Conservation (phyloP, 225 moss, liverwort and hornwort genomes). For the Straminergon stramineum region DNA sequence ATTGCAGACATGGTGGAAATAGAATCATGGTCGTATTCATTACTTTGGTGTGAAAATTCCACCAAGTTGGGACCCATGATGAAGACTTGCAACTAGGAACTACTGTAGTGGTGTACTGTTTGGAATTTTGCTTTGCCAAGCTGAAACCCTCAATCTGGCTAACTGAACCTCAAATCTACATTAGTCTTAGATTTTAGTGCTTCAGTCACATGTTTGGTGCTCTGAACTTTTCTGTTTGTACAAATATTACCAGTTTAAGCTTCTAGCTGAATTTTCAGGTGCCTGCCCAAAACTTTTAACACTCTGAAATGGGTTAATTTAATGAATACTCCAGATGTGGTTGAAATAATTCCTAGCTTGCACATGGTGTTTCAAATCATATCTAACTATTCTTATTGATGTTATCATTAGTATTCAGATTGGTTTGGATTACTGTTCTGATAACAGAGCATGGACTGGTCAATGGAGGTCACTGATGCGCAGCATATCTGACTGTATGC, state of each 20-base stretch:
- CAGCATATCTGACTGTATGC: background rate
- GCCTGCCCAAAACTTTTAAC: background rate
- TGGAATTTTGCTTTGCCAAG: background rate
- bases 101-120: background rate
- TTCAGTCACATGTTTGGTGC: background rate
- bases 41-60: background rate
- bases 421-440: background rate
- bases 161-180: background rate
- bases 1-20: background rate
- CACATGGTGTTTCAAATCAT: background rate
- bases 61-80: background rate
- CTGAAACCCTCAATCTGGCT: background rate
- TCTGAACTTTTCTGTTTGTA: background rate
- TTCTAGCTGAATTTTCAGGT: too few relatives aligned
- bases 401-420: background rate
- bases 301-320: background rate
- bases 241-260: too few relatives aligned
- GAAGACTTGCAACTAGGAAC: background rate
- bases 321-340: background rate
- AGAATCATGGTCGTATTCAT: background rate
- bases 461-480: background rate
- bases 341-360: background rate
- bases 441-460: background rate
- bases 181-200: rapidly evolving
- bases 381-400: background rate